These are phyloP conservation scores for Tilletia walkeri DNA, from an alignment of 1,284 basidiomycete species.

Conservation along the genomic window DNA sequence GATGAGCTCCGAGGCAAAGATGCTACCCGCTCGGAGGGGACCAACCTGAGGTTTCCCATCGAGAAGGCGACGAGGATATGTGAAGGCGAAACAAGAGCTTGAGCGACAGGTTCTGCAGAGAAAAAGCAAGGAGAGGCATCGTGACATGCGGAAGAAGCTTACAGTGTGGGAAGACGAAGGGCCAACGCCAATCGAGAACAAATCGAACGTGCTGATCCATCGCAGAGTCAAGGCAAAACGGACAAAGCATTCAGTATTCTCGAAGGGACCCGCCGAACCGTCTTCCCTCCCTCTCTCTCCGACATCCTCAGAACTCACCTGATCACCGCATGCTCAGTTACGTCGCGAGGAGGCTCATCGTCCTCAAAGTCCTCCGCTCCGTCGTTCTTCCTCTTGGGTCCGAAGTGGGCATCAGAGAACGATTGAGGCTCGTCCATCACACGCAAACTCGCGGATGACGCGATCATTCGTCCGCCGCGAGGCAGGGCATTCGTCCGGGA, in stretches of 20 bases:
- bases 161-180: conserved; percentile 38
- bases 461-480: neutral
- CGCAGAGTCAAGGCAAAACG: neutral
- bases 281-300: too few species aligned
- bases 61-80: conserved; percentile 35
- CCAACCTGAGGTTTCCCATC: conserved; percentile 64
- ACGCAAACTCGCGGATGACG: neutral
- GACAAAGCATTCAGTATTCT: neutral
- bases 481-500: too few species aligned
- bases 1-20: conserved; percentile 70
- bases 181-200: conserved; percentile 82
- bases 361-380: neutral
- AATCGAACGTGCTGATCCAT: conserved; percentile 60
- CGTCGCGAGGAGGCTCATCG: conserved; percentile 9
- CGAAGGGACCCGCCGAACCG: neutral
- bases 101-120: neutral
- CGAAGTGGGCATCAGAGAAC: conserved; percentile 30
- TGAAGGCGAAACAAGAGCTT: neutral
- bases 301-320: neutral
- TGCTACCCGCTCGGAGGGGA: conserved; percentile 86
- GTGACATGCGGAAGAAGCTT: neutral
- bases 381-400: neutral
- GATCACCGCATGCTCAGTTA: conserved; percentile 83
- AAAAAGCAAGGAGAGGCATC: neutral
- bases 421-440: conserved; percentile 14